Base-by-base conservation (phyloP, 75 land plant genomes). In the Ceratopteris richardii region DNA sequence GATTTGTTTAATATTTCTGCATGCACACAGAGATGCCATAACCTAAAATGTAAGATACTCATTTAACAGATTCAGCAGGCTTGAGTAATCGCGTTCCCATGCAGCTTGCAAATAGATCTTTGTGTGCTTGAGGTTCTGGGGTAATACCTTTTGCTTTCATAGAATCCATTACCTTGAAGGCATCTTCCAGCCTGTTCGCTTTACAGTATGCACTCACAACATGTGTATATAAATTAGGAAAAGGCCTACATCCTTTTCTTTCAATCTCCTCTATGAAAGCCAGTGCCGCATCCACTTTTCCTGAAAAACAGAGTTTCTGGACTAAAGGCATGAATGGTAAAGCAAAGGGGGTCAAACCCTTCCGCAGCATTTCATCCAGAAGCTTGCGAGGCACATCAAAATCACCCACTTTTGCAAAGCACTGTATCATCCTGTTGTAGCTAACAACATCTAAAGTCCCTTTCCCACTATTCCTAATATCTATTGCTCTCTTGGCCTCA, bases 241-340 rank as follows among this genome's bases (percentile, higher is more conserved):
- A 63, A 1, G 77, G 81, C 59, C 23, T 50, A 20, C 77, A 68
- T 3, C 76, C 82, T n/a, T 80, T 74, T 43, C 67, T 58, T 14
- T 68, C 59, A 60, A 81, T 54, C 61, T 69, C 76, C 40, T 72
- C 58, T 33, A 87, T 61, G 56, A 84, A 77, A 39, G 28, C 46
- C 40, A 72, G 71, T 48, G 89, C 89, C 21, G 77, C 94, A 56
- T 84, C 73, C 39, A 66, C n/a, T 57, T 59, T 67, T 3, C 80
- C 78, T 20, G 42, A 54, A 40, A 60, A 67, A 48, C 82, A 79
- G 11, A 88, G 70, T 14, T 80, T 72, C 63, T 79, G 83, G 14
- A 88, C 76, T 69, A 88, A 70, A 31, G 77, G 54, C 16, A 3
- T 52, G 54, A 52, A 52, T 24, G 54, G 54, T 24, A 26, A 6